Conservation (phyloP, 225 moss, liverwort and hornwort species). For the Bryum argenteum region DNA sequence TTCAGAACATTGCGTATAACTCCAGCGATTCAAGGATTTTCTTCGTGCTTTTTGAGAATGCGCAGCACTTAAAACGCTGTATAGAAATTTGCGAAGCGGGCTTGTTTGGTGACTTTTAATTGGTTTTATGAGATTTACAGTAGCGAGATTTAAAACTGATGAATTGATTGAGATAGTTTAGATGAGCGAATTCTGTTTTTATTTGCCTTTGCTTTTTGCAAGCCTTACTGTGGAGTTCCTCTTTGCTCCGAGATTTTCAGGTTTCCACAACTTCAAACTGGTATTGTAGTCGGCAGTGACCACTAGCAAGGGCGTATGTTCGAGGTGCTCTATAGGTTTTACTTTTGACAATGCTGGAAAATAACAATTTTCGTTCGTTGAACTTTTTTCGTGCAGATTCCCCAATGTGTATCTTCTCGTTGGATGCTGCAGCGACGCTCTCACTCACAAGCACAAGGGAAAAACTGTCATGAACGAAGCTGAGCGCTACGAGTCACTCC, state of each 20-base stretch:
- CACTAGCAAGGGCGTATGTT: neutral
- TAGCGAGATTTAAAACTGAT: neutral
- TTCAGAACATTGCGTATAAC: neutral
- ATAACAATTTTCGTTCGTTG: conserved; percentile 17
- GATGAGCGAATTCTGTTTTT: neutral
- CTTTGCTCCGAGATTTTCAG: neutral
- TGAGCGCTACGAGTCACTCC: conserved; percentile 92
- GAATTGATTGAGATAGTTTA: neutral
- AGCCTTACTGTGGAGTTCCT: neutral
- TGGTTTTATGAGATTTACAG: neutral
- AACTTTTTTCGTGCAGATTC: conserved; percentile 59
- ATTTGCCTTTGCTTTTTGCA: neutral
- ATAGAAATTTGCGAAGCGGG: neutral
- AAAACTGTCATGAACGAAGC: conserved; percentile 96
- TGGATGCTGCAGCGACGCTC: conserved; percentile 91
- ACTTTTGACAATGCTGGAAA: neutral
- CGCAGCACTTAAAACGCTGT: neutral
- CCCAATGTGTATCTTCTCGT: conserved; percentile 90
- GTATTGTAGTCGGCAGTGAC: neutral
- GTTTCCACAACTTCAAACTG: neutral
- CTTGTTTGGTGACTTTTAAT: neutral
- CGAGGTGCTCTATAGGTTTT: neutral
- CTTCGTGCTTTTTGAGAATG: neutral
- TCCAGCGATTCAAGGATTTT: conserved; percentile 7
- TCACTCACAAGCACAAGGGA: conserved; percentile 93